Percentiles rank a stretch among this genome's conserved stretches.
Evolutionary conservation across 2,329 filamentous ascomycete genomes (phyloP).

Genomic region (Aspergillus melleus): DNA sequence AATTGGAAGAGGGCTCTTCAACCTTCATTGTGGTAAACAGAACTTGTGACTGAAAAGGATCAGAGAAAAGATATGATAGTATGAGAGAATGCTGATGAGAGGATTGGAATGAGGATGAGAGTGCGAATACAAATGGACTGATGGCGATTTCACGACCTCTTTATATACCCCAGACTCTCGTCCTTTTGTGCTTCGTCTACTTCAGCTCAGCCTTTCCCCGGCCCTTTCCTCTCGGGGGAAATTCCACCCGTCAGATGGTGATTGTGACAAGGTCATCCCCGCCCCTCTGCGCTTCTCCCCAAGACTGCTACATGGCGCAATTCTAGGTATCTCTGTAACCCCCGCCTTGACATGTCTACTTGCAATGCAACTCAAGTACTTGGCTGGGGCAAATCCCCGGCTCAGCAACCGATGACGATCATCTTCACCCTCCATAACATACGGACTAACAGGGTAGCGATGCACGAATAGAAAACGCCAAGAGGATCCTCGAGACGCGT

Average conservation of each 20-base stretch:
- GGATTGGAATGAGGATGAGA: background rate
- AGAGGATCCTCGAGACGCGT: background rate
- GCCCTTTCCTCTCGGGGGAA: background rate
- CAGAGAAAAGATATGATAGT: background rate
- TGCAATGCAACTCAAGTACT: background rate
- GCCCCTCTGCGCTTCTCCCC: background rate
- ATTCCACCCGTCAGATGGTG: background rate
- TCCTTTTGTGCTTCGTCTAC: background rate
- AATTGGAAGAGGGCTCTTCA: conserved; percentile 8
- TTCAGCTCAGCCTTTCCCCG: background rate
- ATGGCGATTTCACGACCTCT: background rate
- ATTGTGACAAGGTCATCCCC: background rate
- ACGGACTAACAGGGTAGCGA: background rate
- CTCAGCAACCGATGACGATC: background rate
- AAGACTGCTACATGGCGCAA: background rate
- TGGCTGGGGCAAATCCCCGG: background rate
- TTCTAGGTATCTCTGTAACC: background rate
- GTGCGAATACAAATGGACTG: background rate
- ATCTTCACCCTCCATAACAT: background rate
- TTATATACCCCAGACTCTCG: background rate
- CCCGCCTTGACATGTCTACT: background rate
- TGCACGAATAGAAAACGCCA: background rate
- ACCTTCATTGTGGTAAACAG: conserved; percentile 14
- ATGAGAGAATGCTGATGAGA: background rate
- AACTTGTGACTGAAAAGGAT: background rate